These are phyloP conservation scores for Dendrostoma leiphaemia DNA, from an alignment of 2,329 filamentous ascomycete genomes.

Conservation along the genomic window DNA sequence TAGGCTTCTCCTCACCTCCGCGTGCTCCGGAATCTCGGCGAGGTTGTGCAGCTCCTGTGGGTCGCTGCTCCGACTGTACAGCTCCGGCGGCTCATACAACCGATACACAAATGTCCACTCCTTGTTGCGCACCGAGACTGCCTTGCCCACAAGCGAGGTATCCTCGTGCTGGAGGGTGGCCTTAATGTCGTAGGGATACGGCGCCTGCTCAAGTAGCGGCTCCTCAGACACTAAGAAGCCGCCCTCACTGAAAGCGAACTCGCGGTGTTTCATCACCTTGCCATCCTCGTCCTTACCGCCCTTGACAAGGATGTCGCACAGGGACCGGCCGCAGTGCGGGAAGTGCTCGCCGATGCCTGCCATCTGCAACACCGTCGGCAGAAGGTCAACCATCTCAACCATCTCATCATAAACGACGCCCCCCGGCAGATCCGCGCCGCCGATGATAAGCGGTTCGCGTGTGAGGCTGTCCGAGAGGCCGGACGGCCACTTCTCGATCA, in stretches of 20 bases:
- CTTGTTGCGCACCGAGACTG: constrained; percentile 33
- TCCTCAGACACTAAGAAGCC: constrained; percentile 41
- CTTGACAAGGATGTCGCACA: neutral
- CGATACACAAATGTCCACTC: constrained; percentile 41
- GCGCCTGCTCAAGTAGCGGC: constrained; percentile 39
- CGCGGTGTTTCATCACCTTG: constrained; percentile 28
- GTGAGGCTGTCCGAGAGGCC: constrained; percentile 40
- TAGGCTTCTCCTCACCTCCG: constrained; percentile 11
- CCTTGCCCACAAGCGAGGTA: constrained; percentile 38
- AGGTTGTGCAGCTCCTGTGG: constrained; percentile 36
- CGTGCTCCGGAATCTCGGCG: constrained; percentile 21
- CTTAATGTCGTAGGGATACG: constrained; percentile 44
- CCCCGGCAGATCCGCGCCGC: constrained; percentile 36
- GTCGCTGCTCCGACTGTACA: constrained; percentile 37
- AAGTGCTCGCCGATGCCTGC: constrained; percentile 36
- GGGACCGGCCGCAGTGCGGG: constrained; percentile 34
- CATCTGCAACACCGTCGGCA: constrained; percentile 41
- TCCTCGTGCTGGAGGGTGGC: constrained; percentile 41
- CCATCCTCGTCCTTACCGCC: constrained; percentile 7
- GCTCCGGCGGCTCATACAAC: constrained; percentile 40
- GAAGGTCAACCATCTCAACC: constrained; percentile 44
- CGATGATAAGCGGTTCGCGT: constrained; percentile 43
- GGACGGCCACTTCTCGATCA: constrained; percentile 49
- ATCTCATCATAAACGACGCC: constrained; percentile 33
- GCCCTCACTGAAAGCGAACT: constrained; percentile 40